phyloP scores from a whole-genome alignment of 2,329 filamentous ascomycete species.

The Cordyceps sp. region DNA sequence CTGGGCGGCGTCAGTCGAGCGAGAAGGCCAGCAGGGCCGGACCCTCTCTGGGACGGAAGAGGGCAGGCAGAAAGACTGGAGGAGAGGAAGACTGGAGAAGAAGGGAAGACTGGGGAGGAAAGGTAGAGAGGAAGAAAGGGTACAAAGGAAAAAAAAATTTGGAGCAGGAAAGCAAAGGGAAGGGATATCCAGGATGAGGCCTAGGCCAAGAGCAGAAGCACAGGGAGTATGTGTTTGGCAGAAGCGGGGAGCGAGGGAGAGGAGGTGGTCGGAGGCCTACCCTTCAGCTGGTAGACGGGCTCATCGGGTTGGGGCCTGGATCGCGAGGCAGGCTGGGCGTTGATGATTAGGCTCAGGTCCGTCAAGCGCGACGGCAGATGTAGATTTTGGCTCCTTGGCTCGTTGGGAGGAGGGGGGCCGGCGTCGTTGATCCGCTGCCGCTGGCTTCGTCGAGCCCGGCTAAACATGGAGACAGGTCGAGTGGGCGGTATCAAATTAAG shows the following conservation, averaged over 20 bases:
- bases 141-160: neutral
- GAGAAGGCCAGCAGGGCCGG: too few species aligned
- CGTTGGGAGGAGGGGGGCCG: constrained; percentile 1
- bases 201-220: neutral
- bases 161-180: neutral
- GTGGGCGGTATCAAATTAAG: constrained; percentile 5
- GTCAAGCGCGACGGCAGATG: constrained; percentile 11
- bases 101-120: too few species aligned
- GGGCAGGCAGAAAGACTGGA: too few species aligned
- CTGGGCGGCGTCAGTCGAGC: too few species aligned
- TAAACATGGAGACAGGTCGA: constrained; percentile 18
- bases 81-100: neutral
- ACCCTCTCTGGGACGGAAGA: too few species aligned
- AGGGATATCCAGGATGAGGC: too few species aligned
- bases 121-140: neutral
- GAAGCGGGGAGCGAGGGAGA: neutral
- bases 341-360: constrained; percentile 12
- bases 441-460: constrained; percentile 15
- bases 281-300: constrained; percentile 22
- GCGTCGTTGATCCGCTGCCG: constrained; percentile 9
- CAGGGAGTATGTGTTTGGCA: neutral
- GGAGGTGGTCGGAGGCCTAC: too few species aligned
- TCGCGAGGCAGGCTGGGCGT: constrained; percentile 9
- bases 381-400: constrained; percentile 5
- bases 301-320: constrained; percentile 12